Evolutionary conservation across 345 rosid species (phyloP), one percentile per base, ranked within the genome.

Genomic region (Lepidium didymum): DNA sequence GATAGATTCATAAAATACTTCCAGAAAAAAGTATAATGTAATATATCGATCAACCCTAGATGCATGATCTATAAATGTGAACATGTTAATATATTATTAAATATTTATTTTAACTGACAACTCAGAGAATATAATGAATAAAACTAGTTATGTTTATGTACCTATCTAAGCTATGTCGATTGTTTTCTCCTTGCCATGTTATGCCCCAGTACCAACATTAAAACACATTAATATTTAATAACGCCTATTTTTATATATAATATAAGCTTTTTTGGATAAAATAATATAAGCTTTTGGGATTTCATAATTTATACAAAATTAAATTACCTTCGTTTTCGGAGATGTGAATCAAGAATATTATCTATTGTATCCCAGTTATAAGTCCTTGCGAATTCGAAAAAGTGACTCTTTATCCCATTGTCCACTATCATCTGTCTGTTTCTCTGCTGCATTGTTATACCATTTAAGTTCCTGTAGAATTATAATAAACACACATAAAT

Each of bases 331-430:
- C 78, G 57, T 34, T 31, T 2, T 60, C 42, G 41, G 41, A 53
- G 25, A 58, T 67, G 35, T 44, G 67, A 66, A 63, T 82, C 86
- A 3, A 93, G 85, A 23, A 85, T 74, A 70, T 92, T 88, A 3
- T 81, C 80, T 88, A 88, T 31, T 69, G 58, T 19, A 93, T 83
- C 63, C 84, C 89, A 1, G 49, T 56, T 36, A 93, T 74, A 46
- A 78, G 64, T 29, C 98, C 97, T 3, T 64, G 66, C 3, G 98
- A 96, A 19, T 38, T 69, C 3, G 90, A 87, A 19, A 93, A 35
- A 7, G 81, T 83, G 37, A 90, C 79, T 80, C 63, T 76, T 59
- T 7, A 87, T 52, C 6, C 96, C 98, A 74, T 93, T 93, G 31
- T 81, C 87, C 16, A 90, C 72, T 61, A 83, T 62, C 38, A 88